Percentiles rank a stretch among this genome's conserved stretches.
Conservation (phyloP, 768 basidiomycete species). For the Erythrobasidium yunnanense region DNA sequence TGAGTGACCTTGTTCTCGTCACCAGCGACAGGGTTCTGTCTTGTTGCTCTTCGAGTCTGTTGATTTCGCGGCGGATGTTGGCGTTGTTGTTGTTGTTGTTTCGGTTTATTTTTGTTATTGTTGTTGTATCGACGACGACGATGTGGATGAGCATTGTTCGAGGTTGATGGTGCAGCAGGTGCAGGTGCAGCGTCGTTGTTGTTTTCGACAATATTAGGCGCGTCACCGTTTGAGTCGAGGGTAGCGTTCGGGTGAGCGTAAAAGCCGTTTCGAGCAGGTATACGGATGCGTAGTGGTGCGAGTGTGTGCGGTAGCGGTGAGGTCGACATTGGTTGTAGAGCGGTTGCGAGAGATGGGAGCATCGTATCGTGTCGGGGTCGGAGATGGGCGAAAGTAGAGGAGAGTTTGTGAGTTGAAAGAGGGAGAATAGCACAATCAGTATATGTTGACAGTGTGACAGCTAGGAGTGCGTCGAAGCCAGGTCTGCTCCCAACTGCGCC, state of each 20-base stretch:
- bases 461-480: no score
- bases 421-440: no score
- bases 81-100: neutral
- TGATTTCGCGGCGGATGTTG: neutral
- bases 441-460: no score
- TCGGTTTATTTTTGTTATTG: conserved; percentile 14
- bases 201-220: neutral
- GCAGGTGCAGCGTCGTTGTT: neutral
- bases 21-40: conserved; percentile 5
- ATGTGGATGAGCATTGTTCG: neutral
- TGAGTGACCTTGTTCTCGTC: conserved; percentile 19
- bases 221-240: neutral
- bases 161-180: neutral
- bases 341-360: no score
- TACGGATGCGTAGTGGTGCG: neutral
- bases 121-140: neutral
- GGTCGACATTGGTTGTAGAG: no score
- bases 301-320: neutral
- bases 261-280: neutral
- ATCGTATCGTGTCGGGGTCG: no score
- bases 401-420: no score
- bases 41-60: neutral
- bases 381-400: no score
- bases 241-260: neutral
- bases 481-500: no score